Evolutionary conservation across 768 basidiomycete genomes (phyloP), one percentile per base, ranked within the genome.

Genomic region (Arthromyces matolae): DNA sequence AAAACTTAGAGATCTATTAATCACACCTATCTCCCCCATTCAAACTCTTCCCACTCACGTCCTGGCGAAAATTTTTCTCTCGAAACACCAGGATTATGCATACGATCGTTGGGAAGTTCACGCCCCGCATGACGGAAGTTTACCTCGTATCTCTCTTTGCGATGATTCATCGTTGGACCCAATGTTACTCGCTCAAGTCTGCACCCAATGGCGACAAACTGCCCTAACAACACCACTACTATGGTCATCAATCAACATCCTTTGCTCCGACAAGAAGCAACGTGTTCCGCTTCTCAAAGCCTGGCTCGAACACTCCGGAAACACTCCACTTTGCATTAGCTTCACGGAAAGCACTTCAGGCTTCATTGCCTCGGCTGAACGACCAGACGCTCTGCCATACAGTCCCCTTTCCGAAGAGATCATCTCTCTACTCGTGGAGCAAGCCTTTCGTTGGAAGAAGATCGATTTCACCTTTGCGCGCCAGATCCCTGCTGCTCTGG

Each of bases 141-240:
- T 38, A n/a, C 49, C 45, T 18, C 40, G 45, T 19, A 36, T 40
- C 3, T 47, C 49, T 10, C 20, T 47, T 19, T 40, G 34, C n/a
- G 27, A 20, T n/a, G 45, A 36, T 8, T 40, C 41, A 4, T 44
- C 42, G 4, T 31, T 41, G 7, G 49, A 50, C 22, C 45, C 49
- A 23, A 54, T 50, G 45, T 25, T 45, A 5, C 42, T 54, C 19
- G 35, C 53, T 8, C 49, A 45, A 8, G 49, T 54, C 1, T 54
- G 45, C 22, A 28, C 28, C 3, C 36, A 40, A 6, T 54, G 53
- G 53, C 31, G 45, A 35, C 25, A 12, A 8, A 45, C 43, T 7
- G 46, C 45, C 18, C 42, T 54, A 8, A 37, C 41, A 10, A 41
- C 28, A 4, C 45, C 53, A 22, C 41, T 47, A 8, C 42, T 50